Conservation (phyloP, 2,329 filamentous ascomycete species). For the Xylaria sp. region DNA sequence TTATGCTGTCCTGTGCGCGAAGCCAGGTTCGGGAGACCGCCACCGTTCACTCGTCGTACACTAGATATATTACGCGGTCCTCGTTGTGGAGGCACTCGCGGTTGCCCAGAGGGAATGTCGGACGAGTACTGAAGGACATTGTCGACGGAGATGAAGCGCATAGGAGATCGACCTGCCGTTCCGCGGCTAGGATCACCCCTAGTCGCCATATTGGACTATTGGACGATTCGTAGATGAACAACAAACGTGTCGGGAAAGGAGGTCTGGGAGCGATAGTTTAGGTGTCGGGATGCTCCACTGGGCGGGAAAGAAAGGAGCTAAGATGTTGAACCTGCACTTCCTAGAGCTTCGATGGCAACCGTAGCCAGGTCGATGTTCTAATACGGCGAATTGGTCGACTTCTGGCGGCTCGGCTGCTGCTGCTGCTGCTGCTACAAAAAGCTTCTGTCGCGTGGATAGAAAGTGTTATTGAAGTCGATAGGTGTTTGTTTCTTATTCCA, state of each 20-base stretch:
- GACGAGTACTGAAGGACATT: slow-evolving; percentile 92
- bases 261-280: too few relatives aligned
- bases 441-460: neutral
- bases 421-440: too few relatives aligned
- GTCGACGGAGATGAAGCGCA: slow-evolving; percentile 86
- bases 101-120: slow-evolving; percentile 93
- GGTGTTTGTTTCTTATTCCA: too few relatives aligned
- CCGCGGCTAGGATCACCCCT: slow-evolving; percentile 14
- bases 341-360: neutral
- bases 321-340: neutral
- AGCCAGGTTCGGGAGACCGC: slow-evolving; percentile 46
- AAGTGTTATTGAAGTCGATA: too few relatives aligned
- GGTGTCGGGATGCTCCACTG: neutral
- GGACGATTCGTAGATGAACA: neutral
- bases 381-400: neutral
- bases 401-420: too few relatives aligned
- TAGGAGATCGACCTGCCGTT: slow-evolving; percentile 44
- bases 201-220: slow-evolving; percentile 11
- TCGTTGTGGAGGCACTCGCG: slow-evolving; percentile 67
- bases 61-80: slow-evolving; percentile 49
- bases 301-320: too few relatives aligned
- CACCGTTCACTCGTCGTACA: slow-evolving; percentile 49
- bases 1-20: slow-evolving; percentile 56
- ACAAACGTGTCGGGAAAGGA: neutral
- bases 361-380: neutral